Percentiles rank a stretch among this genome's conserved stretches.
These are phyloP conservation scores for Cyclospora cayetanensis DNA, from an alignment of 169 alveolate species.

Conservation along the genomic window DNA sequence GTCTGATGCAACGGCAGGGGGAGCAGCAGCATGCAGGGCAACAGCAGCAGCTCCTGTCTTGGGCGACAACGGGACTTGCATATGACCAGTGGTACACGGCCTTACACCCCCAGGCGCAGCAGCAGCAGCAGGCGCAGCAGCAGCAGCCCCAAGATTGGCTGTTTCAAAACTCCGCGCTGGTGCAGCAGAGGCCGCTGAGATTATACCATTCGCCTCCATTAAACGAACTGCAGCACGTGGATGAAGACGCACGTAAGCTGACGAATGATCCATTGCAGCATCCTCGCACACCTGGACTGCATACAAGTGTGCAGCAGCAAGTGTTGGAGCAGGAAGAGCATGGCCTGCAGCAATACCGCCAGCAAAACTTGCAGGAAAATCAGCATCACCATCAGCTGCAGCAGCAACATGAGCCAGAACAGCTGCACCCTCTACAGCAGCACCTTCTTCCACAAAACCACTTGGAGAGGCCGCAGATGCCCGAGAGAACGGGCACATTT, in stretches of 20 bases:
- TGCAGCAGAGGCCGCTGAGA: constrained; percentile 11
- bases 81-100: neutral
- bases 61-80: neutral
- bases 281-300: neutral
- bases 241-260: neutral
- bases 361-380: no score
- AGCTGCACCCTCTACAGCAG: neutral
- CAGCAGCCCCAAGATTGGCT: neutral
- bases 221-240: neutral
- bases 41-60: neutral
- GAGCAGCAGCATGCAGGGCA: constrained; percentile 18
- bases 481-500: neutral
- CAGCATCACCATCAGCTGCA: neutral
- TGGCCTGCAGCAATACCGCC: neutral
- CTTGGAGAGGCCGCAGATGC: neutral
- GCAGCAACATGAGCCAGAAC: neutral
- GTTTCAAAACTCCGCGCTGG: neutral
- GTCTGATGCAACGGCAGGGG: neutral
- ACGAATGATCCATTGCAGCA: neutral
- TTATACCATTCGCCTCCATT: neutral
- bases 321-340: constrained; percentile 12
- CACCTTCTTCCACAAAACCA: neutral
- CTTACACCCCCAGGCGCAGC: neutral
- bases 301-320: neutral
- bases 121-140: constrained; percentile 2